phyloP scores from a whole-genome alignment of 2,329 filamentous ascomycete genomes.

The Colletotrichum abscissum region DNA sequence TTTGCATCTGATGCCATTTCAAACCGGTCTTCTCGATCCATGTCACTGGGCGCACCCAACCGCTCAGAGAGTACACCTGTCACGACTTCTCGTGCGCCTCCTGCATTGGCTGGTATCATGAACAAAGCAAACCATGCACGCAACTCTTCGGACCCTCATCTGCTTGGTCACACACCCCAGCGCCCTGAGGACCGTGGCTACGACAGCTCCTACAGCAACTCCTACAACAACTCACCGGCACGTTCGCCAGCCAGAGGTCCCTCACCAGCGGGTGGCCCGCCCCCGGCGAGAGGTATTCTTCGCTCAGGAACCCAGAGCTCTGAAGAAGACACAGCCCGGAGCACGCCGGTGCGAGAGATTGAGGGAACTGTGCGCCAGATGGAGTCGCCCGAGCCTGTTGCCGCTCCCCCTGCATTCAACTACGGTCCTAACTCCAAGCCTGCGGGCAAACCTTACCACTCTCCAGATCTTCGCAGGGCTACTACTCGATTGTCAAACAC shows the following conservation, averaged over 20 bases:
- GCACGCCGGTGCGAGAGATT: constrained; percentile 60
- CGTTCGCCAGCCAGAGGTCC: constrained; percentile 13
- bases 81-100: constrained; percentile 48
- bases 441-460: constrained; percentile 75
- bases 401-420: constrained; percentile 80
- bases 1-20: constrained; percentile 67
- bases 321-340: constrained; percentile 58
- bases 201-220: constrained; percentile 43
- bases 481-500: constrained; percentile 86
- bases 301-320: constrained; percentile 55
- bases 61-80: constrained; percentile 64
- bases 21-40: constrained; percentile 63
- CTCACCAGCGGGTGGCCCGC: constrained; percentile 40
- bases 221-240: constrained; percentile 46
- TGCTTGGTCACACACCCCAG: constrained; percentile 39
- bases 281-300: constrained; percentile 51
- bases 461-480: constrained; percentile 81
- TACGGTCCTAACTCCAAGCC: constrained; percentile 80
- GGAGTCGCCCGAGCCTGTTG: constrained; percentile 80
- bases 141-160: constrained; percentile 60
- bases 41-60: constrained; percentile 53
- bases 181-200: constrained; percentile 40
- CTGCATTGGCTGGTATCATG: constrained; percentile 44
- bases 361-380: constrained; percentile 63
- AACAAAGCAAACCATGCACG: constrained; percentile 52